Conservation (phyloP, 2,329 filamentous ascomycete genomes). For the Dryadomyces quercus-mongolicae region DNA sequence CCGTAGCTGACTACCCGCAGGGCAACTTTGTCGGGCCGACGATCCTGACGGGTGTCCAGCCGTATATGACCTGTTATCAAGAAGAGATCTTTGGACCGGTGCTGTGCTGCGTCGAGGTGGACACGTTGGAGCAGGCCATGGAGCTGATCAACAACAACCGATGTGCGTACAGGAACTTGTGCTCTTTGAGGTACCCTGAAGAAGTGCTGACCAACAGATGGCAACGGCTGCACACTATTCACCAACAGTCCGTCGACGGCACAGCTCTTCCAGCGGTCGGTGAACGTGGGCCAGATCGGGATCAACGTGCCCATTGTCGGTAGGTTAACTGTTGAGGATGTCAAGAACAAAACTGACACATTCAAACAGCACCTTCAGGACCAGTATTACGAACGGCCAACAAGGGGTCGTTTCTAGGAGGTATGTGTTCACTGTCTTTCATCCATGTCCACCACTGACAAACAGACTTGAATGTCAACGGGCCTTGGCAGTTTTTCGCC, state of each 20-base stretch:
- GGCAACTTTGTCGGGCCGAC: constrained; percentile 78
- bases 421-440: not conserved
- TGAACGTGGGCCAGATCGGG: constrained; percentile 74
- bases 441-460: not conserved
- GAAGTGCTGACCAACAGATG: constrained; percentile 31
- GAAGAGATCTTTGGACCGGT: constrained; percentile 82
- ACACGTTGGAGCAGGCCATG: constrained; percentile 67
- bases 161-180: too few species aligned
- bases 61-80: constrained; percentile 70
- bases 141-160: constrained; percentile 73
- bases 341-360: not conserved
- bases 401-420: constrained; percentile 5
- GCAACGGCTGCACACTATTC: constrained; percentile 77
- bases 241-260: constrained; percentile 68
- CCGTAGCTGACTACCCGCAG: constrained; percentile 65
- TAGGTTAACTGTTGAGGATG: not conserved
- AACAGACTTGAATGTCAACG: constrained; percentile 2
- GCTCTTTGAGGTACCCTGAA: too few species aligned
- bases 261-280: constrained; percentile 63
- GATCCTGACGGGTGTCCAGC: constrained; percentile 68
- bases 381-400: constrained; percentile 4
- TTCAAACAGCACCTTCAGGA: not conserved
- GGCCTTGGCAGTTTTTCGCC: constrained; percentile 3
- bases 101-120: constrained; percentile 65
- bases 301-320: constrained; percentile 63